Evolutionary conservation across 23 red algal species (phyloP).

Genomic region (Cyanidiococcus yangmingshanensis): DNA sequence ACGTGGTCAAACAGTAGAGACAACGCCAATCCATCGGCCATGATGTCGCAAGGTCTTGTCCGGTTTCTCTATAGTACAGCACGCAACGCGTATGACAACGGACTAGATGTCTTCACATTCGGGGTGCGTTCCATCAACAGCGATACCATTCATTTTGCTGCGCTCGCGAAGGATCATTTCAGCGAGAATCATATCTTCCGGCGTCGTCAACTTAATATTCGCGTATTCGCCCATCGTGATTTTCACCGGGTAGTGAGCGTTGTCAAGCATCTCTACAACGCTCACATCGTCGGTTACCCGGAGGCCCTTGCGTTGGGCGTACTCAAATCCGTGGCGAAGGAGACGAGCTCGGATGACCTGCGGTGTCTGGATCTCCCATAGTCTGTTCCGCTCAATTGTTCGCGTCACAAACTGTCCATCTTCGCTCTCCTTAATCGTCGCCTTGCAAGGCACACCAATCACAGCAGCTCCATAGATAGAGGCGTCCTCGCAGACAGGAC

Average conservation of each 20-base stretch:
- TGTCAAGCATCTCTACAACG: slow-evolving; percentile 73
- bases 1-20: too few relatives aligned
- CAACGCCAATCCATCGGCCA: too few relatives aligned
- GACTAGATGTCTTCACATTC: background rate
- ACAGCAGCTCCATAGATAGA: slow-evolving; percentile 67
- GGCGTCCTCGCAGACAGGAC: slow-evolving; percentile 66
- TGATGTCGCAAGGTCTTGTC: too few relatives aligned
- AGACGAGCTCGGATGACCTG: slow-evolving; percentile 58
- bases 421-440: slow-evolving; percentile 89
- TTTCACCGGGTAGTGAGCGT: slow-evolving; percentile 43
- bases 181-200: slow-evolving; percentile 92
- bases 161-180: slow-evolving; percentile 60
- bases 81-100: background rate
- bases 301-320: slow-evolving; percentile 33
- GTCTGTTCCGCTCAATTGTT: slow-evolving; percentile 60
- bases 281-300: slow-evolving; percentile 90
- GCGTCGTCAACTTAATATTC: slow-evolving; percentile 98
- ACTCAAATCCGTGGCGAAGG: slow-evolving; percentile 66
- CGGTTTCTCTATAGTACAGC: background rate
- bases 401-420: slow-evolving; percentile 80
- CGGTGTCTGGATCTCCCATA: slow-evolving; percentile 98
- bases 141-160: slow-evolving; percentile 10
- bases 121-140: background rate
- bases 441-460: slow-evolving; percentile 80
- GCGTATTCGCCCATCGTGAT: slow-evolving; percentile 88